These are phyloP conservation scores for Hypoxylon rubiginosum DNA, from an alignment of 2,329 filamentous ascomycete genomes.

Conservation along the genomic window DNA sequence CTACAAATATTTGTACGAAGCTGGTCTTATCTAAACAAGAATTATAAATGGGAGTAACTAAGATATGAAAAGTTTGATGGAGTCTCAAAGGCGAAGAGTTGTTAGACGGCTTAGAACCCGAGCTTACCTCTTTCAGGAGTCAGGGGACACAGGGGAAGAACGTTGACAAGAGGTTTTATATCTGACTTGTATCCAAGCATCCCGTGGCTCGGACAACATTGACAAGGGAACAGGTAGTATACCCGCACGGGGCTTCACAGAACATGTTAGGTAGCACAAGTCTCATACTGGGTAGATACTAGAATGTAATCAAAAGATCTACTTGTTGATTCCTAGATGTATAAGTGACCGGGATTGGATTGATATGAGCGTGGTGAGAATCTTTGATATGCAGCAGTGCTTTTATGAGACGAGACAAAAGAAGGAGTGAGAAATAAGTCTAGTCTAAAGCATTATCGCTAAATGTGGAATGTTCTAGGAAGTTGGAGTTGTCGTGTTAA, in stretches of 20 bases:
- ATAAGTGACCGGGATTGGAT: background rate
- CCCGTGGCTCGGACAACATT: background rate
- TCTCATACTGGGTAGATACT: constrained; percentile 6
- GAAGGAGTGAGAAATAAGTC: background rate
- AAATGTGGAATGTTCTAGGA: constrained; percentile 11
- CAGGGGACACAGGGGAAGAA: constrained; percentile 18
- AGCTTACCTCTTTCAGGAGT: constrained; percentile 41
- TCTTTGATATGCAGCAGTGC: background rate
- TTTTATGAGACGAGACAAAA: background rate
- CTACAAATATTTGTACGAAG: constrained; percentile 41
- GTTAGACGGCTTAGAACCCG: constrained; percentile 18
- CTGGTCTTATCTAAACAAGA: constrained; percentile 8
- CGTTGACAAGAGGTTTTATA: constrained; percentile 14
- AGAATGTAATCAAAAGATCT: constrained; percentile 21
- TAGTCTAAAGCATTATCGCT: background rate
- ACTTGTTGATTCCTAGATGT: background rate
- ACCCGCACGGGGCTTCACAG: constrained; percentile 34
- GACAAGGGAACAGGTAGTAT: constrained; percentile 16
- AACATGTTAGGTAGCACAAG: constrained; percentile 13
- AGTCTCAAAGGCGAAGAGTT: constrained; percentile 39
- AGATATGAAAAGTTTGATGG: constrained; percentile 35
- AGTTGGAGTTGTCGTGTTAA: constrained; percentile 26
- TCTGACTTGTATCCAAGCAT: constrained; percentile 1
- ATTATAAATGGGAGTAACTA: constrained; percentile 24
- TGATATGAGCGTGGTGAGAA: background rate